A percentile compares a stretch with the other conserved stretches of the same genome.
Conservation (phyloP, 176 grass and related monocot species). For the Aegilops speltoides region DNA sequence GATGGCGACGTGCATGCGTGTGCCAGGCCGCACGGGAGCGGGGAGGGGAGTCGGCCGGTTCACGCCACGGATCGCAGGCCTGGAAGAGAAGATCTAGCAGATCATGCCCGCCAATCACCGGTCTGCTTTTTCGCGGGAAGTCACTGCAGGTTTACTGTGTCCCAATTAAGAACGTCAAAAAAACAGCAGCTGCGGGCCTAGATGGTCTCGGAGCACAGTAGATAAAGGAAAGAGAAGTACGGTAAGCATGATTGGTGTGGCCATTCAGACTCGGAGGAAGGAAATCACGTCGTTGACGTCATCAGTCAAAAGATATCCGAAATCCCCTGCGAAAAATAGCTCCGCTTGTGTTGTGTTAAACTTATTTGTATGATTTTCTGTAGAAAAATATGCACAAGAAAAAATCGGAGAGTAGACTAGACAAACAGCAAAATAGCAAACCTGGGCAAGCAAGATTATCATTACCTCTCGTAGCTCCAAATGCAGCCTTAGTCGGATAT, state of each 20-base stretch:
- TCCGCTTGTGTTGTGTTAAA: too few relatives aligned
- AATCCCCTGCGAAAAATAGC: too few relatives aligned
- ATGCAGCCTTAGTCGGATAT: too few relatives aligned
- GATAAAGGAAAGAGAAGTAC: neutral
- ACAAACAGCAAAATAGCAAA: too few relatives aligned
- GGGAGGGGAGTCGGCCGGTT: neutral
- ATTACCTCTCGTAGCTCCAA: too few relatives aligned
- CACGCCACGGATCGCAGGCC: neutral
- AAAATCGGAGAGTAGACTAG: too few relatives aligned
- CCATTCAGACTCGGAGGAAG: neutral
- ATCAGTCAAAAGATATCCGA: neutral
- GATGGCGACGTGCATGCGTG: neutral
- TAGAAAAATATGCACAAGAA: too few relatives aligned
- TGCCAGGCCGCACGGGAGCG: neutral
- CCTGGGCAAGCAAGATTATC: too few relatives aligned
- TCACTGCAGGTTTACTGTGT: neutral
- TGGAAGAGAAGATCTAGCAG: too few relatives aligned
- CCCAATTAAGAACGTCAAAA: neutral
- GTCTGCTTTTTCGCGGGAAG: too few relatives aligned
- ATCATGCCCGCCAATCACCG: neutral
- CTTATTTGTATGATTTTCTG: too few relatives aligned
- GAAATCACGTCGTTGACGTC: neutral
- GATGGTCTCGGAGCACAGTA: too few relatives aligned
- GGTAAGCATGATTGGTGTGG: neutral
- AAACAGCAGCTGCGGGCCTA: neutral